phyloP scores from a whole-genome alignment of 1,139 yeast genomes.

The Suhomyces choctaworum region DNA sequence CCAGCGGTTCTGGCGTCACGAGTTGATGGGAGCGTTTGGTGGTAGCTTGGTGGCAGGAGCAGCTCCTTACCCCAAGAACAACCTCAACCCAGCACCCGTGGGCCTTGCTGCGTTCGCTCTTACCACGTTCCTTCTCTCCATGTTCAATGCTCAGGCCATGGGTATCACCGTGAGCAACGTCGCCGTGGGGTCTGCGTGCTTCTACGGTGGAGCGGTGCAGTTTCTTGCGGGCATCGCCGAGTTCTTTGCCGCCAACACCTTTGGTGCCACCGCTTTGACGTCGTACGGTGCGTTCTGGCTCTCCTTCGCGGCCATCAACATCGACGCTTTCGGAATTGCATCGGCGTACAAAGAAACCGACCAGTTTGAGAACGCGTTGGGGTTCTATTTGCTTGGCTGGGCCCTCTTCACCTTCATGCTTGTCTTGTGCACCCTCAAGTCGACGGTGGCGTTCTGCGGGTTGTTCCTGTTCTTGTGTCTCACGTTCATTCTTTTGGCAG shows the following conservation, averaged over 20 bases:
- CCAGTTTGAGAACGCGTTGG: conserved; percentile 52
- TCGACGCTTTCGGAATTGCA: conserved; percentile 55
- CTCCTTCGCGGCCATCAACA: conserved; percentile 57
- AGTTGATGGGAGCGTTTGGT: conserved; percentile 44
- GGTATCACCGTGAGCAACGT: conserved; percentile 50
- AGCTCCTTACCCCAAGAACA: conserved; percentile 35
- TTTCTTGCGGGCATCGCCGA: conserved; percentile 69
- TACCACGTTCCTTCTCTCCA: conserved; percentile 51
- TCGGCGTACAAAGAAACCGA: conserved; percentile 51
- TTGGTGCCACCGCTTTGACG: conserved; percentile 63
- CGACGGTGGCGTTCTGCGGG: conserved; percentile 60
- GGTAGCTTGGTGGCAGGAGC: conserved; percentile 44
- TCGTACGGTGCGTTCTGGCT: conserved; percentile 81
- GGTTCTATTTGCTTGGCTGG: conserved; percentile 68
- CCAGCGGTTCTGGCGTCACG: conserved; percentile 54
- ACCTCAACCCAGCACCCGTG: conserved; percentile 59
- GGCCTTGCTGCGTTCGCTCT: conserved; percentile 57
- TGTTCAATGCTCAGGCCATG: conserved; percentile 53
- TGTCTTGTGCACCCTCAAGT: conserved; percentile 58
- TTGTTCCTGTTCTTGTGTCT: conserved; percentile 55
- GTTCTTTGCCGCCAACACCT: conserved; percentile 62
- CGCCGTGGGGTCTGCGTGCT: conserved; percentile 50
- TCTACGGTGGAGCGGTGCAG: conserved; percentile 66
- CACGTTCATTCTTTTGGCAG: conserved; percentile 57
- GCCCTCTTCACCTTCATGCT: conserved; percentile 59